These are phyloP conservation scores for Ogataea hybrid DNA, from an alignment of 1,139 yeast species.

Conservation along the genomic window DNA sequence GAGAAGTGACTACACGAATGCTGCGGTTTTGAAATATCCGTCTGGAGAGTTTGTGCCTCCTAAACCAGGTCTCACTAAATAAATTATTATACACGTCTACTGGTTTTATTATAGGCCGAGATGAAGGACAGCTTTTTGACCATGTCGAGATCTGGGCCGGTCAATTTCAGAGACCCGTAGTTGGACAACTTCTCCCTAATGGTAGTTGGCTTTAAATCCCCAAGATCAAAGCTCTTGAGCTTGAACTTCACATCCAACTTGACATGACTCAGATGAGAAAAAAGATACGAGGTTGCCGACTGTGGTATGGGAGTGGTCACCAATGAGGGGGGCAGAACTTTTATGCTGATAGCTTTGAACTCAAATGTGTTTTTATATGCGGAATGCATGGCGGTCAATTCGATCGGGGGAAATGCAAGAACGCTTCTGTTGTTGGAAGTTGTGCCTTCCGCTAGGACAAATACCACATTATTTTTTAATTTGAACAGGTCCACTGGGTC, in stretches of 20 bases:
- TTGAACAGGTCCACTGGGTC: constrained; percentile 7
- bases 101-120: constrained; percentile 19
- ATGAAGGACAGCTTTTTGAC: constrained; percentile 35
- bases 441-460: constrained; percentile 65
- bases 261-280: constrained; percentile 21
- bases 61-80: constrained; percentile 42
- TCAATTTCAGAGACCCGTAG: constrained; percentile 39
- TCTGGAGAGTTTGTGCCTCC: constrained; percentile 49
- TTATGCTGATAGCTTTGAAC: constrained; percentile 44
- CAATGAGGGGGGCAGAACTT: constrained; percentile 20
- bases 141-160: constrained; percentile 34
- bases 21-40: constrained; percentile 35
- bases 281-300: constrained; percentile 17
- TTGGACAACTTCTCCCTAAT: constrained; percentile 36
- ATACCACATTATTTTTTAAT: constrained; percentile 37
- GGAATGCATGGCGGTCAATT: constrained; percentile 14
- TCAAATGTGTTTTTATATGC: constrained; percentile 22
- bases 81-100: constrained; percentile 3
- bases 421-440: constrained; percentile 52
- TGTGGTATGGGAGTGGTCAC: constrained; percentile 29
- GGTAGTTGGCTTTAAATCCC: constrained; percentile 21
- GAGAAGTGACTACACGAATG: constrained; percentile 50
- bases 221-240: constrained; percentile 26
- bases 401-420: constrained; percentile 25
- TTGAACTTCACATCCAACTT: constrained; percentile 30